Conservation (phyloP, 176 grass and related monocot genomes). For the Carex myosuroides region DNA sequence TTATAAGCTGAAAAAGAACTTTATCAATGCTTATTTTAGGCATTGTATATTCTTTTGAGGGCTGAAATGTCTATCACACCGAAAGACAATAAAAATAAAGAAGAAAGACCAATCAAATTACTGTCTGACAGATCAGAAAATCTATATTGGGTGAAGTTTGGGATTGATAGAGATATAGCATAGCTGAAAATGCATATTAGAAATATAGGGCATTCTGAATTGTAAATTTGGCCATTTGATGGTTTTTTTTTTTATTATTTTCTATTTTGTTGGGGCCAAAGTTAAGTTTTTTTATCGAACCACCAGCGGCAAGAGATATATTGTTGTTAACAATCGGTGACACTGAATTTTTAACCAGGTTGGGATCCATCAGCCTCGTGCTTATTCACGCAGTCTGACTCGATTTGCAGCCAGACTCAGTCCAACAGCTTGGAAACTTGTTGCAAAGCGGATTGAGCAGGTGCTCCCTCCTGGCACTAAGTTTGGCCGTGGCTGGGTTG, state of each 20-base stretch:
- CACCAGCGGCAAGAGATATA: neutral
- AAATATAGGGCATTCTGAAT: neutral
- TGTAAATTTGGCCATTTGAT: neutral
- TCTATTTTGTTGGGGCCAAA: neutral
- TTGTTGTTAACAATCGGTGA: slow-evolving; percentile 8
- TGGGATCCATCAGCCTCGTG: slow-evolving; percentile 54
- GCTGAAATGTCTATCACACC: neutral
- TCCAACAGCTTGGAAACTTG: slow-evolving; percentile 63
- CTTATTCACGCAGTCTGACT: slow-evolving; percentile 64
- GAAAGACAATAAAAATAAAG: neutral
- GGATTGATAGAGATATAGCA: neutral
- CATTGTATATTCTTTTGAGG: neutral
- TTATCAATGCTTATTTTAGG: neutral
- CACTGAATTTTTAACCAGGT: slow-evolving; percentile 35
- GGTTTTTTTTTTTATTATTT: neutral
- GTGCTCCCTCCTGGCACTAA: slow-evolving; percentile 47
- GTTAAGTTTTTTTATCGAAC: neutral
- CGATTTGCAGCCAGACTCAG: slow-evolving; percentile 68
- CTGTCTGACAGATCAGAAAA: neutral
- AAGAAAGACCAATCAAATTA: neutral
- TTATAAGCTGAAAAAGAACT: neutral
- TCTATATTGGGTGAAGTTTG: neutral
- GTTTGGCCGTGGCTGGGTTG: slow-evolving; percentile 80
- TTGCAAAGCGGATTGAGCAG: slow-evolving; percentile 45
- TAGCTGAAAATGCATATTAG: neutral